Evolutionary conservation across 371 early-diverging fungal genomes (phyloP), one percentile per base, ranked within the genome.

Genomic region (Actinomucor elegans): DNA sequence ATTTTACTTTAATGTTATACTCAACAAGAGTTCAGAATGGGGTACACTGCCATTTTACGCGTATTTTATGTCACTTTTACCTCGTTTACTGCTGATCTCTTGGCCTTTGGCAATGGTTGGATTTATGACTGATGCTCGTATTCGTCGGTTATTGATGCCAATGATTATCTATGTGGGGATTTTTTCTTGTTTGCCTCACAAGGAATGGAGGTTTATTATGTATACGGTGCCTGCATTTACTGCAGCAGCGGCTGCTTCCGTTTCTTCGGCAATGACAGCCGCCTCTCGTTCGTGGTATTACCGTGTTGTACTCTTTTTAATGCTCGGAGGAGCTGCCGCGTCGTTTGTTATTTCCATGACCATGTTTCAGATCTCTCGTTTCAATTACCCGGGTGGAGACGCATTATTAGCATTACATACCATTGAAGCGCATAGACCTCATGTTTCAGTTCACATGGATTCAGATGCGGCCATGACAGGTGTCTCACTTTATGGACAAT

Each of bases 151-250:
- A 21, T 59, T 89, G 17, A 36, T 67, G 5, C 89, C 93, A 0
- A 64, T 74, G 4, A 21, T 82, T 5, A 58, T 73, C 12, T 93
- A 86, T 59, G 71, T 90, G 5, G 45, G 53, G 10, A 15, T 84
- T 1, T 92, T 94, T 55, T 93, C 94, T 10, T 66, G 77, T 20
- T 70, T 95, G 18, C 86, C 85, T 4, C 99, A 99, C 71, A 99
- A 99, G 71, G 99, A 99, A 64, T 95, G 95, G 95, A 80, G 99
- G 12, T 99, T 99, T 64, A 81, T 98, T 5, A 61, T 97, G 5
- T 93, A 94, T 24, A 81, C 87, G 4, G 72, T 98, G 5, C 98
- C 98, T 0, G 56, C 94, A 9, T 68, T 92, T 45, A 96, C 96
- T 51, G 51, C 87, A 4, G 83, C 84, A 35, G 93, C 93, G 3